Conservation (phyloP, 2,329 filamentous ascomycete genomes). For the Curvularia spicifera region DNA sequence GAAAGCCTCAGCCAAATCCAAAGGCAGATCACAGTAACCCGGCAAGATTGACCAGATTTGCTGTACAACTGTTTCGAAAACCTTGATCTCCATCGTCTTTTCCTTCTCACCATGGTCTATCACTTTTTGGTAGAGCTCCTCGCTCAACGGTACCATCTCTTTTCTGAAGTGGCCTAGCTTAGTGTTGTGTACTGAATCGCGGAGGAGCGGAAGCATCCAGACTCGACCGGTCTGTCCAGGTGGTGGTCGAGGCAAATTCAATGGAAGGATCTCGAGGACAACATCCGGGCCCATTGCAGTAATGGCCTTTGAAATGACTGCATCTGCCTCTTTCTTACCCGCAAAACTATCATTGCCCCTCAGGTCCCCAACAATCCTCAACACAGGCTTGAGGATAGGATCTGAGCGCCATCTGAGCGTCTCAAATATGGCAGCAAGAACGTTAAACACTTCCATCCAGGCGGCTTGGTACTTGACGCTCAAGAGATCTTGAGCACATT, state of each 20-base stretch:
- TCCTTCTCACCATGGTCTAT: constrained; percentile 80
- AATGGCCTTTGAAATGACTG: constrained; percentile 85
- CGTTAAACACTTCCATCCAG: constrained; percentile 93
- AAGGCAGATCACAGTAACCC: constrained; percentile 90
- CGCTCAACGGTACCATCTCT: constrained; percentile 88
- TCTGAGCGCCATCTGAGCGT: constrained; percentile 82
- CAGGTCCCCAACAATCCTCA: constrained; percentile 83
- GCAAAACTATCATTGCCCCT: constrained; percentile 86
- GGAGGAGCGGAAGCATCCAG: constrained; percentile 91
- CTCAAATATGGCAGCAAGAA: constrained; percentile 86
- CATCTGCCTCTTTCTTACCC: constrained; percentile 93
- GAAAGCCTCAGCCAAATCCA: constrained; percentile 74
- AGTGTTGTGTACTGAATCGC: constrained; percentile 90
- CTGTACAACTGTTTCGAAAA: constrained; percentile 94
- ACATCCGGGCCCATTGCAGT: constrained; percentile 87
- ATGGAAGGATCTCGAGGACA: constrained; percentile 79
- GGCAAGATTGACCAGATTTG: constrained; percentile 95
- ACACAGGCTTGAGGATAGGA: constrained; percentile 76
- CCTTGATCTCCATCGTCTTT: constrained; percentile 96
- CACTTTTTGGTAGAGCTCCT: constrained; percentile 86
- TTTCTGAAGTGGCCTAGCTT: constrained; percentile 81
- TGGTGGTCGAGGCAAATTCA: constrained; percentile 81
- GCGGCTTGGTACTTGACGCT: constrained; percentile 92
- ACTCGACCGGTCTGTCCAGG: constrained; percentile 83
- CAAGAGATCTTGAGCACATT: constrained; percentile 74